Conservation (phyloP, 768 basidiomycete genomes). For the Termitomyces sp. region DNA sequence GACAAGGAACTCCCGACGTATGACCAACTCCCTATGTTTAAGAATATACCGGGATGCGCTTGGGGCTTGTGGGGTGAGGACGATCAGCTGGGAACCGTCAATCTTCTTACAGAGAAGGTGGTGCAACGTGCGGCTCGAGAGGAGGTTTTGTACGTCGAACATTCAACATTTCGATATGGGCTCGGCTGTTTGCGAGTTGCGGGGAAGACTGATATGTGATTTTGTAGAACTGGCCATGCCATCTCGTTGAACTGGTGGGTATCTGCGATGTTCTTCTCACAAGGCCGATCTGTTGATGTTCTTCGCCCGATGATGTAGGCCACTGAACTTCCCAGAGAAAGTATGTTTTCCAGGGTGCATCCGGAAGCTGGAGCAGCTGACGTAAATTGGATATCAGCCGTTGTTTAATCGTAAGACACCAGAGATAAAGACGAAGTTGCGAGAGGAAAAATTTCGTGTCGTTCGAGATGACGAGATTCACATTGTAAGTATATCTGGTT, state of each 20-base stretch:
- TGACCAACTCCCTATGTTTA: constrained; percentile 43
- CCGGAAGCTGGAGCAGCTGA: neutral
- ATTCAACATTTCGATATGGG: neutral
- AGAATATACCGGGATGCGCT: constrained; percentile 58
- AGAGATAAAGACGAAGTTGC: constrained; percentile 40
- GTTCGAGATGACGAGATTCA: constrained; percentile 52
- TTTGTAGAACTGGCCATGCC: constrained; percentile 45
- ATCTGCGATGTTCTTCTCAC: neutral
- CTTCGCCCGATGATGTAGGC: constrained; percentile 36
- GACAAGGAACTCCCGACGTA: constrained; percentile 27
- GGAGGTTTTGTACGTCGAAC: constrained; percentile 43
- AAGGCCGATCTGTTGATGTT: neutral
- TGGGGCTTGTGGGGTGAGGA: constrained; percentile 67
- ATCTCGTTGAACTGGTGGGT: constrained; percentile 64
- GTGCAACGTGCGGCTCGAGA: constrained; percentile 55
- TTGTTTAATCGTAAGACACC: constrained; percentile 54
- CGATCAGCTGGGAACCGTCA: constrained; percentile 66
- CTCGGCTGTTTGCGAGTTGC: neutral
- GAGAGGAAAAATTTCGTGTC: constrained; percentile 21
- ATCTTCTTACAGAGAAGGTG: constrained; percentile 60
- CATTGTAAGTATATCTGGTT: constrained; percentile 33
- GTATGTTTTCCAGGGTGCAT: constrained; percentile 24
- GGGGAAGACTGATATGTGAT: neutral
- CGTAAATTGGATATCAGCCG: constrained; percentile 35
- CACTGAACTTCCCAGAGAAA: constrained; percentile 64